Percentiles rank a stretch among this genome's conserved stretches.
These are phyloP conservation scores for Rhodotorula sp. DNA, from an alignment of 1,284 basidiomycete species.

Conservation along the genomic window DNA sequence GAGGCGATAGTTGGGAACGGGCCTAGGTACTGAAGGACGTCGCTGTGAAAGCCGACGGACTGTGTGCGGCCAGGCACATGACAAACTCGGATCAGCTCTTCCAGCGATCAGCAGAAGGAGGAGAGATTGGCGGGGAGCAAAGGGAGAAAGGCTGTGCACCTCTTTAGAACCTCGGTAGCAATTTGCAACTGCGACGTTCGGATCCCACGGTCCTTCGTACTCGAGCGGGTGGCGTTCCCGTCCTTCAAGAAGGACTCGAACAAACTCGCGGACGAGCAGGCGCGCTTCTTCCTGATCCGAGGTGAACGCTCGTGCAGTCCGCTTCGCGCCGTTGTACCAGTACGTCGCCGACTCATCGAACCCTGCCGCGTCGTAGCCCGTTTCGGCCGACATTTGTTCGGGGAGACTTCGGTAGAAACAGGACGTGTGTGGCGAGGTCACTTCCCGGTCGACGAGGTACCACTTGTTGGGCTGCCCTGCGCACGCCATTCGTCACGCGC, in stretches of 20 bases:
- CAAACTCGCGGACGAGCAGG: constrained; percentile 66
- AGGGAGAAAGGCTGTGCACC: constrained; percentile 15
- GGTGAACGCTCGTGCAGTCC: constrained; percentile 63
- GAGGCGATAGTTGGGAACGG: constrained; percentile 91
- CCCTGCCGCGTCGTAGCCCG: constrained; percentile 53
- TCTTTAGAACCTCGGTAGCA: constrained; percentile 80
- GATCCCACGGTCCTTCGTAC: constrained; percentile 69
- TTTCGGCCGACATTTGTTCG: constrained; percentile 49
- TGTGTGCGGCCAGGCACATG: not conserved
- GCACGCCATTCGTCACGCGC: no score
- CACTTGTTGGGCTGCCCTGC: constrained; percentile 69
- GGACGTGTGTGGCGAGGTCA: constrained; percentile 79
- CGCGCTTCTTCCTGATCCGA: constrained; percentile 75
- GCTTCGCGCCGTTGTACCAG: constrained; percentile 76
- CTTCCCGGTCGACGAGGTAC: constrained; percentile 76
- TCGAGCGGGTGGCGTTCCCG: constrained; percentile 66
- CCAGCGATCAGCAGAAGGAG: constrained; percentile 1
- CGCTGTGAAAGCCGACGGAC: constrained; percentile 77
- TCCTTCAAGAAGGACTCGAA: constrained; percentile 68
- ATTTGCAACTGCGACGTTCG: constrained; percentile 88
- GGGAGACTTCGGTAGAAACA: constrained; percentile 64
- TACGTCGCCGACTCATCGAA: constrained; percentile 34
- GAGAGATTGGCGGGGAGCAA: not conserved
- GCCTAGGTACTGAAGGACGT: constrained; percentile 65
- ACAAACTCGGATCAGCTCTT: not conserved